phyloP scores from a whole-genome alignment of 1,284 basidiomycete species.

The Volvariella volvacea region DNA sequence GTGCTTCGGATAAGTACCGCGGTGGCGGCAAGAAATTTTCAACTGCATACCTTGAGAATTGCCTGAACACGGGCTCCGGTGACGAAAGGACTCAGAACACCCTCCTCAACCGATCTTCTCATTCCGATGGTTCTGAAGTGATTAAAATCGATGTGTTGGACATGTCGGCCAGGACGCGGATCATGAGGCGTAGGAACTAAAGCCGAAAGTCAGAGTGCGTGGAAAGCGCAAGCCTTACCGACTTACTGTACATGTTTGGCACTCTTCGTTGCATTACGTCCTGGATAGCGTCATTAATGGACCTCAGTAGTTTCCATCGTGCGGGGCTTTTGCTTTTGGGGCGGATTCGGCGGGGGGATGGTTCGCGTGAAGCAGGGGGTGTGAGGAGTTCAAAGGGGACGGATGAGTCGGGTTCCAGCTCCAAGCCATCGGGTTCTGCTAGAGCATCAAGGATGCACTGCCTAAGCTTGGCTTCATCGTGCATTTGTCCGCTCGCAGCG shows the following conservation, averaged over 20 bases:
- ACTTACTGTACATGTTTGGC: conserved; percentile 65
- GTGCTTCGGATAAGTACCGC: conserved; percentile 9
- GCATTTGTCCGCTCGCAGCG: conserved; percentile 17
- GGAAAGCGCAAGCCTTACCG: too few species aligned
- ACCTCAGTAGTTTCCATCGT: conserved; percentile 71
- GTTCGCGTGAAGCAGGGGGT: conserved; percentile 71
- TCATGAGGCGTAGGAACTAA: conserved; percentile 69
- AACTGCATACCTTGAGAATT: conserved; percentile 63
- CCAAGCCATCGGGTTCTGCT: conserved; percentile 14
- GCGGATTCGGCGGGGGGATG: conserved; percentile 66
- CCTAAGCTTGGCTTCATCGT: neutral
- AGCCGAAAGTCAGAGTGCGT: conserved; percentile 2
- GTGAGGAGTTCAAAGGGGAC: conserved; percentile 70
- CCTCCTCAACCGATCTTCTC: conserved; percentile 87
- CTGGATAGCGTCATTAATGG: conserved; percentile 69
- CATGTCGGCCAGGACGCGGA: conserved; percentile 68
- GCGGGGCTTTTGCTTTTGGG: conserved; percentile 73
- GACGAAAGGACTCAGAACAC: conserved; percentile 86
- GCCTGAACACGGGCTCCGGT: conserved; percentile 82
- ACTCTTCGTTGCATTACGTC: conserved; percentile 54
- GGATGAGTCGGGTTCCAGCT: conserved; percentile 59
- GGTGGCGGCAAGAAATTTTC: conserved; percentile 4
- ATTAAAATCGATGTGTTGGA: conserved; percentile 82
- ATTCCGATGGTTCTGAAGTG: conserved; percentile 94
- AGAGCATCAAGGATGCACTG: neutral